Percentiles rank a stretch among this genome's conserved stretches.
phyloP scores from a whole-genome alignment of 2,329 filamentous ascomycete species.

The Pseudogymnoascus pannorum region DNA sequence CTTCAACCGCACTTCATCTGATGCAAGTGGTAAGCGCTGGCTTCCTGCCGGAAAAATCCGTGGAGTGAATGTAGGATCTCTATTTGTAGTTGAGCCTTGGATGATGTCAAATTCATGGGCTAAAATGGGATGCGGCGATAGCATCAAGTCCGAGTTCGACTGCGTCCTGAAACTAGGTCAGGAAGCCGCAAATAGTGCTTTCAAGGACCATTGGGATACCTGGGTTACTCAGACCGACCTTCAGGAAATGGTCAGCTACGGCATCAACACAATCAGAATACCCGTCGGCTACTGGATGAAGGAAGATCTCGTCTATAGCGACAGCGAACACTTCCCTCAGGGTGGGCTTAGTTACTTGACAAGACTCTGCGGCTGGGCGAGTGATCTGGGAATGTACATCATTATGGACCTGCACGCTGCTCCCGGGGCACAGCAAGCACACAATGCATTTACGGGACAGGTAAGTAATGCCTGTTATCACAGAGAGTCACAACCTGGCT shows the following conservation, averaged over 20 bases:
- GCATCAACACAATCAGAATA: slow-evolving; percentile 42
- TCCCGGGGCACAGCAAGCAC: slow-evolving; percentile 37
- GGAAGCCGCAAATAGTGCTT: slow-evolving; percentile 35
- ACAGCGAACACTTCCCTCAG: slow-evolving; percentile 41
- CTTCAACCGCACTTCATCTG: slow-evolving; percentile 11
- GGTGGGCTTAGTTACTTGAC: slow-evolving; percentile 39
- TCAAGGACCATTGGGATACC: slow-evolving; percentile 38
- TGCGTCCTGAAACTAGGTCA: slow-evolving; percentile 41
- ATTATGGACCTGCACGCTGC: slow-evolving; percentile 44
- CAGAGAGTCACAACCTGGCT: not conserved
- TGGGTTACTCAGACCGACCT: slow-evolving; percentile 43
- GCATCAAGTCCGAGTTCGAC: slow-evolving; percentile 38
- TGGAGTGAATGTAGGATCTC: slow-evolving; percentile 42
- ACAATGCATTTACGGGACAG: slow-evolving; percentile 36
- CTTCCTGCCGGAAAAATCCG: slow-evolving; percentile 34
- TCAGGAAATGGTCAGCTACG: slow-evolving; percentile 35
- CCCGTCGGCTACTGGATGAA: slow-evolving; percentile 45
- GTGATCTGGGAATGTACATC: slow-evolving; percentile 39
- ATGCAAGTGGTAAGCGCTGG: slow-evolving; percentile 15
- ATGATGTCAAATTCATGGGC: slow-evolving; percentile 35
- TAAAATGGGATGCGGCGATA: slow-evolving; percentile 37
- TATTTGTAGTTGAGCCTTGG: slow-evolving; percentile 44
- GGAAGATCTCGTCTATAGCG: slow-evolving; percentile 36
- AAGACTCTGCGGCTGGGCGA: slow-evolving; percentile 37
- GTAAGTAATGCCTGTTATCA: slow-evolving; percentile 10